Percentiles rank a stretch among this genome's conserved stretches.
Conservation (phyloP, 257 asterid species). For the Osmanthus fragrans region DNA sequence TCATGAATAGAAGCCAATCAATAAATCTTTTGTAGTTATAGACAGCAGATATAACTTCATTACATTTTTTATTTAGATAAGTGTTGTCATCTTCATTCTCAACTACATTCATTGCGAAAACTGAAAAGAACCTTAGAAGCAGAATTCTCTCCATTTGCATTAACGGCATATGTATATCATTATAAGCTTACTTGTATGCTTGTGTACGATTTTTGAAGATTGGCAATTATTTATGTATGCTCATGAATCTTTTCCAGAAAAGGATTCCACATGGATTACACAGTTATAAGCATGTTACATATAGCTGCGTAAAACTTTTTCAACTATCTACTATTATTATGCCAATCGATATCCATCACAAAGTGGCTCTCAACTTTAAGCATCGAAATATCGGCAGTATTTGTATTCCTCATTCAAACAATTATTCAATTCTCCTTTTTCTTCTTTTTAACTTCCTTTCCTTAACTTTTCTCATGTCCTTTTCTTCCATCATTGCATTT, state of each 20-base stretch:
- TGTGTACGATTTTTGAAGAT: no score
- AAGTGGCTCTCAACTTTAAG: background rate
- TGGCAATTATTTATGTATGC: background rate
- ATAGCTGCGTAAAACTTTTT: background rate
- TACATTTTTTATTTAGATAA: no score
- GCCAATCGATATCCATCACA: background rate
- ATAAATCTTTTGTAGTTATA: background rate
- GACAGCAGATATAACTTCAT: no score
- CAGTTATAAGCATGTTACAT: background rate
- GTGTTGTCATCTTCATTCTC: no score
- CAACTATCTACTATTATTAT: background rate
- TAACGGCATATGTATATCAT: no score
- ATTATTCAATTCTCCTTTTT: background rate
- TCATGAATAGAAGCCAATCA: no score
- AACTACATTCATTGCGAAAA: no score
- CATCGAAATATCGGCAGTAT: background rate
- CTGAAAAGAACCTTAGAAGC: no score
- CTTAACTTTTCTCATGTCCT: background rate
- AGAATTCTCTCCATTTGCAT: no score
- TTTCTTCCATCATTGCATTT: background rate
- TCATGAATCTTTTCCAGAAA: background rate
- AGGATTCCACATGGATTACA: background rate
- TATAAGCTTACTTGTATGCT: no score
- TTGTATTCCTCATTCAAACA: background rate
- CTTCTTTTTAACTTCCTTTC: background rate